phyloP scores from a whole-genome alignment of 805 yeast species.

The Nakazawaea wickerhamii region DNA sequence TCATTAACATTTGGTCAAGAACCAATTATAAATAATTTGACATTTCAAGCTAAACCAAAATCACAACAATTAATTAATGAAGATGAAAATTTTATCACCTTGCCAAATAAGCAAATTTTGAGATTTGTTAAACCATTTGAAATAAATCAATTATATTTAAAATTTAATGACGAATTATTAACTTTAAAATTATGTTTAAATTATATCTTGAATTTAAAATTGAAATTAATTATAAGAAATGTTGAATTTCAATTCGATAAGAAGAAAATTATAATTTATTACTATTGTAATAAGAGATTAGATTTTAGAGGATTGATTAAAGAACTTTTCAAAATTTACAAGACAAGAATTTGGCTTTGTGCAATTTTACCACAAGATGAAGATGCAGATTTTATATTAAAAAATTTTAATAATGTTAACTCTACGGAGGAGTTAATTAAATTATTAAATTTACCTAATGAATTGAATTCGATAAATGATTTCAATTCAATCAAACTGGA shows the following conservation, averaged over 20 bases:
- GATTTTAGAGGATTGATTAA: conserved; percentile 71
- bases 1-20: conserved; percentile 35
- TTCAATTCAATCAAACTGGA: conserved; percentile 37
- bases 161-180: conserved; percentile 66
- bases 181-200: conserved; percentile 62
- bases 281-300: conserved; percentile 56
- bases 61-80: conserved; percentile 34
- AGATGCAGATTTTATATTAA: conserved; percentile 24
- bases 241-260: conserved; percentile 82
- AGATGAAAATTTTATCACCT: conserved; percentile 57
- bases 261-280: conserved; percentile 70
- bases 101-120: conserved; percentile 74
- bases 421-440: conserved; percentile 25
- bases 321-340: conserved; percentile 68
- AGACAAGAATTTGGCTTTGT: conserved; percentile 80
- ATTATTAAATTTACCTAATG: conserved; percentile 32
- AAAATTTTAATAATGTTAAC: conserved; percentile 21
- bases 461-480: conserved; percentile 29
- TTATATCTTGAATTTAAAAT: conserved; percentile 31
- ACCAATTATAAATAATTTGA: conserved; percentile 14
- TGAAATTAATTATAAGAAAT: conserved; percentile 57
- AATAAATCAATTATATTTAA: conserved; percentile 52
- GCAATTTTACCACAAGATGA: conserved; percentile 49
- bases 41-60: conserved; percentile 23
- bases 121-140: conserved; percentile 75